phyloP scores from a whole-genome alignment of 1,284 basidiomycete genomes.

The Xerocomus minutiporus region DNA sequence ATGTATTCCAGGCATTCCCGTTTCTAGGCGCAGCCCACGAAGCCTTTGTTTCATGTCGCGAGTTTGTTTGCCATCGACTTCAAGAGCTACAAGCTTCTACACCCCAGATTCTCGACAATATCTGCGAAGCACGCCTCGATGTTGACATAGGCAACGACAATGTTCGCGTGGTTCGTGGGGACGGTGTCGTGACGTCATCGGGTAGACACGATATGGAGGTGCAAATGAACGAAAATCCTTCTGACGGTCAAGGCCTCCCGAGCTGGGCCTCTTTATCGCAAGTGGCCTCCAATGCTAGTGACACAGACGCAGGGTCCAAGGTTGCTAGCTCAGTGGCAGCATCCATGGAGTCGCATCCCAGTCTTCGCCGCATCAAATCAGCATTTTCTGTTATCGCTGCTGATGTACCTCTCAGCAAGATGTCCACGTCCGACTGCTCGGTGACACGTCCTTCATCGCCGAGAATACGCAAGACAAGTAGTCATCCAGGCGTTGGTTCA shows the following conservation, averaged over 20 bases:
- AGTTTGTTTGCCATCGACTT: constrained; percentile 65
- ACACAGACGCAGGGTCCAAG: constrained; percentile 6
- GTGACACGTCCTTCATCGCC: constrained; percentile 44
- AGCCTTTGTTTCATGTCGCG: constrained; percentile 73
- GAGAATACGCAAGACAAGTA: constrained; percentile 44
- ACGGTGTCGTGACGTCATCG: constrained; percentile 50
- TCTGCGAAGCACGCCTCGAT: constrained; percentile 56
- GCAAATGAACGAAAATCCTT: constrained; percentile 32
- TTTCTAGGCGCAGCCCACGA: constrained; percentile 71
- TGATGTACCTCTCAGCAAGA: constrained; percentile 22
- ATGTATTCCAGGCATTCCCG: constrained; percentile 88
- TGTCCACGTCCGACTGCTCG: constrained; percentile 7
- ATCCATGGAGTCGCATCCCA: constrained; percentile 14
- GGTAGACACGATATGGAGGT: constrained; percentile 39
- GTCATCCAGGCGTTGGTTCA: constrained; percentile 53
- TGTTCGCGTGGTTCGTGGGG: constrained; percentile 60
- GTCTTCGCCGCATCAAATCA: constrained; percentile 41
- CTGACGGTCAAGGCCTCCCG: constrained; percentile 36
- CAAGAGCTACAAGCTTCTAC: constrained; percentile 46
- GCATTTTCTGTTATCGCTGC: constrained; percentile 32
- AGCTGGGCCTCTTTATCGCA: constrained; percentile 39
- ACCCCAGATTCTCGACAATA: constrained; percentile 47
- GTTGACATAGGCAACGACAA: constrained; percentile 63
- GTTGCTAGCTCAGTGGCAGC: constrained; percentile 6
- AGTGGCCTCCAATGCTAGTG: constrained; percentile 6